Evolutionary conservation across 169 alveolate genomes (phyloP), one percentile per base, ranked within the genome.

Genomic region (Babesia divergens): DNA sequence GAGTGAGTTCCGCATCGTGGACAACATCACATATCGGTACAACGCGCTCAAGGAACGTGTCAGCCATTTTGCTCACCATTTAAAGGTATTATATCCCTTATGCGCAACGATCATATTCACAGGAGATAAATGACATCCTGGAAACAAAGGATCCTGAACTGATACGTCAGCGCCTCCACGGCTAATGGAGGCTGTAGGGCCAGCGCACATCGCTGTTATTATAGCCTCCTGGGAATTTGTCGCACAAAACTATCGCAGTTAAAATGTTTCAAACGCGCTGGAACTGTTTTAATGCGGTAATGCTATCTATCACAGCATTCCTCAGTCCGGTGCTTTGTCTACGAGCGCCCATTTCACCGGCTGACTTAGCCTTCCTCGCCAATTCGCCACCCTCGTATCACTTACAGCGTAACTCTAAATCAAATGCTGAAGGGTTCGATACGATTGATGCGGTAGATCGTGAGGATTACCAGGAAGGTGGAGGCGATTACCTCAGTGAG

Each of bases 11-110:
- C 65, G 67, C 28, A 51, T 54, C 20, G 77, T 54, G n/a, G 54
- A 51, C 20, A 66, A 66, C 66, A 66, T 66, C 13, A 66, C 77
- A 3, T 66, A 66, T 26, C 77, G 77, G 43, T 66, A 66, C 56
- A 66, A 66, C 42, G 1, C 24, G 32, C 40, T 54, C 24, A 66
- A 66, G 67, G 77, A 66, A 6, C 51, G 65, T 6, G 49, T 66
- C n/a, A 54, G 43, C 22, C 77, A 66, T 38, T 66, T 53, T 34
- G 67, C 49, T 26, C 65, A 54, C 28, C 77, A 54, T 35, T 54
- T 66, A 20, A 66, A 66, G 77, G 77, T 66, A 32, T 0, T 0
- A 13, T 3, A 2, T 18, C 20, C 9, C 31, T 4, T 18, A 0
- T 16, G 6, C 4, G n/a, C 37, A 35, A 3, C 18, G 11, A 5